These are phyloP conservation scores for Epichloe uncinata DNA, from an alignment of 2,329 filamentous ascomycete species.

Conservation along the genomic window DNA sequence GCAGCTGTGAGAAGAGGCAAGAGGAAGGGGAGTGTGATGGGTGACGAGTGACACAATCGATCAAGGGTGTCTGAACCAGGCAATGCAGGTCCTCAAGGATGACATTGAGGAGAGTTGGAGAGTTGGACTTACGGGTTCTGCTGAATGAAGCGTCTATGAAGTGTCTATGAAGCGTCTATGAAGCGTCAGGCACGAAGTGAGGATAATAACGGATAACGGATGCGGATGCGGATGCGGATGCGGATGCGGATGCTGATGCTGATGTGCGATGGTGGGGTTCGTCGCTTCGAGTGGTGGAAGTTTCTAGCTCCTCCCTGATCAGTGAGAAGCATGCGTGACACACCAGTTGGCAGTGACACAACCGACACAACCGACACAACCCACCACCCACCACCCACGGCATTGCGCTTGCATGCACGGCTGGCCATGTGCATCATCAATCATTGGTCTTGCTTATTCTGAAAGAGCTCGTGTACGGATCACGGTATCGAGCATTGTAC, in stretches of 20 bases:
- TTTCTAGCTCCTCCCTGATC: constrained; percentile 9
- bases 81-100: neutral
- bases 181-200: no score
- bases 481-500: neutral
- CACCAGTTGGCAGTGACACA: no score
- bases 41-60: neutral
- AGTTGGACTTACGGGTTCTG: neutral
- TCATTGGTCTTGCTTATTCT: neutral
- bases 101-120: neutral
- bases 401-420: neutral
- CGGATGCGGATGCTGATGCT: neutral
- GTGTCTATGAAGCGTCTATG: no score
- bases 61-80: neutral
- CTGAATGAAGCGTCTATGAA: neutral
- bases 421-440: neutral
- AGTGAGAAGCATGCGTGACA: neutral
- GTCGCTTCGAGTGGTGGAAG: constrained; percentile 8
- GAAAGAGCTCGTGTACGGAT: neutral
- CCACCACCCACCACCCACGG: no score
- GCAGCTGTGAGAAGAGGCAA: neutral
- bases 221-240: neutral
- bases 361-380: no score
- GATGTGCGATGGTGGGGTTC: constrained; percentile 1
- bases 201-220: neutral
- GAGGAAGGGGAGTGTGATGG: neutral